phyloP scores from a whole-genome alignment of 768 basidiomycete species.

The Phylloporus arenicola region DNA sequence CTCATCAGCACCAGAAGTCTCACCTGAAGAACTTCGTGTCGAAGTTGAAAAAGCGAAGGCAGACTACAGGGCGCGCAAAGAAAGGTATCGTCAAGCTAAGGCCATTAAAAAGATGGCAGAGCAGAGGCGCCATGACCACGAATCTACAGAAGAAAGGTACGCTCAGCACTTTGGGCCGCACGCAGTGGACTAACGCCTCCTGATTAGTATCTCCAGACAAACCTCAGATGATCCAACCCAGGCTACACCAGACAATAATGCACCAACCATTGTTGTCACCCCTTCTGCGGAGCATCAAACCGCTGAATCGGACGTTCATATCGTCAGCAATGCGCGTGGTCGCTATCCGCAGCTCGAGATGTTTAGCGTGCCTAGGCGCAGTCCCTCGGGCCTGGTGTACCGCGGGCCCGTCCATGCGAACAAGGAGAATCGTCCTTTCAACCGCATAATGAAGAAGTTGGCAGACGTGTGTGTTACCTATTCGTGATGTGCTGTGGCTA shows the following conservation, averaged over 20 bases:
- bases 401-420: conserved; percentile 17
- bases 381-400: conserved; percentile 28
- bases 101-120: conserved; percentile 42
- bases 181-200: conserved; percentile 6
- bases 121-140: conserved; percentile 20
- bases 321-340: conserved; percentile 59
- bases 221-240: conserved; percentile 17
- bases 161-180: background rate
- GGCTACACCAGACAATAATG: background rate
- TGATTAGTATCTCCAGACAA: conserved; percentile 24
- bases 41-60: conserved; percentile 63
- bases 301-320: conserved; percentile 31
- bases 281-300: conserved; percentile 12
- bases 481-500: conserved; percentile 8
- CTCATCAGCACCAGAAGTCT: background rate
- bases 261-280: background rate
- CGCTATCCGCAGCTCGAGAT: conserved; percentile 61
- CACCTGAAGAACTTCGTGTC: conserved; percentile 26
- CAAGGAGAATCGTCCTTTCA: conserved; percentile 36
- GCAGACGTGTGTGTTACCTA: conserved; percentile 48
- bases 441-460: conserved; percentile 52
- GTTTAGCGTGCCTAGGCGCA: conserved; percentile 47
- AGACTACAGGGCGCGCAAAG: conserved; percentile 65
- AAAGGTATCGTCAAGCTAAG: conserved; percentile 57
- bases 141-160: conserved; percentile 26